Conservation (phyloP, 805 yeast genomes). For the Barnettozyma sucrosica region DNA sequence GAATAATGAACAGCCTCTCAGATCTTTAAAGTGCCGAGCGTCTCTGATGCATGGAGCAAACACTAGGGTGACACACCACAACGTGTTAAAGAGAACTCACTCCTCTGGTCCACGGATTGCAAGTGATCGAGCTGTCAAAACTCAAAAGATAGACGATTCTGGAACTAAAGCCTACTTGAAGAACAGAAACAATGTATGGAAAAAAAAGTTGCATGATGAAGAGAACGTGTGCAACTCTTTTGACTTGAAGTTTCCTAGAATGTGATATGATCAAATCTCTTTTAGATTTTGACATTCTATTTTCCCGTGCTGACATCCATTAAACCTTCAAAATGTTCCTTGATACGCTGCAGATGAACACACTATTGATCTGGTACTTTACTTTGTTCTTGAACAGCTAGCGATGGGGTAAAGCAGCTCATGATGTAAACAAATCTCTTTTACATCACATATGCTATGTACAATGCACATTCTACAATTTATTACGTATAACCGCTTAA, state of each 20-base stretch:
- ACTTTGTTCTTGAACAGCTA: too few relatives aligned
- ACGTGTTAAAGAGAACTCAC: neutral
- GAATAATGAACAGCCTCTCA: neutral
- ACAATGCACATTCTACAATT: too few relatives aligned
- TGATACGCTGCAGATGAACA: too few relatives aligned
- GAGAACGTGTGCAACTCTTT: neutral
- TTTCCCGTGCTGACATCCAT: too few relatives aligned
- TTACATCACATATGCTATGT: too few relatives aligned
- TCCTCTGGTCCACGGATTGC: slow-evolving; percentile 11
- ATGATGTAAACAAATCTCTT: too few relatives aligned
- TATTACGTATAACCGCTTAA: too few relatives aligned
- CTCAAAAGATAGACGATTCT: slow-evolving; percentile 4
- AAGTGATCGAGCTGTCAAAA: slow-evolving; percentile 9
- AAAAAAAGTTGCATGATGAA: neutral
- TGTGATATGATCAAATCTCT: too few relatives aligned
- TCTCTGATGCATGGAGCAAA: neutral
- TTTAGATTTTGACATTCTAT: too few relatives aligned
- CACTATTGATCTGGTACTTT: too few relatives aligned
- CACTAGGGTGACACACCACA: neutral
- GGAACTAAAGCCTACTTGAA: neutral
- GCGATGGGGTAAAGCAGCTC: too few relatives aligned
- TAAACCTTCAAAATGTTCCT: too few relatives aligned
- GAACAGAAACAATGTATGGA: neutral
- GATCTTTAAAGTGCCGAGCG: neutral
- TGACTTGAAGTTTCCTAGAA: slow-evolving; percentile 15